These are phyloP conservation scores for Aphanomyces invadans DNA, from an alignment of 352 stramenopile genomes.

Conservation along the genomic window DNA sequence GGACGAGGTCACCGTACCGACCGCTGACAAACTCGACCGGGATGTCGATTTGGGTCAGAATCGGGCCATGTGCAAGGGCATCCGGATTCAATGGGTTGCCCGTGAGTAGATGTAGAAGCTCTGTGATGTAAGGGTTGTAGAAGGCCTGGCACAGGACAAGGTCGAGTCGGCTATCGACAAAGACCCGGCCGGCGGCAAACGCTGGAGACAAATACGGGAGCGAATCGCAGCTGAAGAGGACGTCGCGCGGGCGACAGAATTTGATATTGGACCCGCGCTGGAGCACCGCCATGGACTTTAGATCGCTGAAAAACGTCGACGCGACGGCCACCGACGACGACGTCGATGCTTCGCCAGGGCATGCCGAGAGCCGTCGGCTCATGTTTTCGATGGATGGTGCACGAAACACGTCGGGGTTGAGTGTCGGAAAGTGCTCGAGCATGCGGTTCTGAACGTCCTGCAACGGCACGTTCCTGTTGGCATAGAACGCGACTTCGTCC, in stretches of 20 bases:
- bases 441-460: conserved; percentile 38
- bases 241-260: conserved; percentile 34
- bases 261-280: conserved; percentile 21
- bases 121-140: conserved; percentile 62
- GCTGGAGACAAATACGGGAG: conserved; percentile 43
- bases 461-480: not conserved
- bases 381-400: conserved; percentile 10
- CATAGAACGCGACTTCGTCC: conserved; percentile 14
- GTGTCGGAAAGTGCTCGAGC: conserved; percentile 42
- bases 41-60: conserved; percentile 34
- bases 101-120: conserved; percentile 43
- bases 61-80: conserved; percentile 28
- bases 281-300: conserved; percentile 11
- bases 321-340: not conserved
- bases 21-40: conserved; percentile 31
- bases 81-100: conserved; percentile 24
- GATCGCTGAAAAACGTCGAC: not conserved
- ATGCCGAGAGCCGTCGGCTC: conserved; percentile 8
- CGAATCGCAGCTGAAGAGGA: conserved; percentile 36
- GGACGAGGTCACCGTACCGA: conserved; percentile 38
- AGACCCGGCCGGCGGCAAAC: conserved; percentile 49
- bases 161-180: conserved; percentile 53
- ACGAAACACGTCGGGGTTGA: conserved; percentile 29
- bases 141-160: conserved; percentile 61
- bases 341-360: not conserved